A percentile compares a stretch with the other conserved stretches of the same genome.
Conservation (phyloP, 1,284 basidiomycete genomes). For the Moesziomyces antarcticus region DNA sequence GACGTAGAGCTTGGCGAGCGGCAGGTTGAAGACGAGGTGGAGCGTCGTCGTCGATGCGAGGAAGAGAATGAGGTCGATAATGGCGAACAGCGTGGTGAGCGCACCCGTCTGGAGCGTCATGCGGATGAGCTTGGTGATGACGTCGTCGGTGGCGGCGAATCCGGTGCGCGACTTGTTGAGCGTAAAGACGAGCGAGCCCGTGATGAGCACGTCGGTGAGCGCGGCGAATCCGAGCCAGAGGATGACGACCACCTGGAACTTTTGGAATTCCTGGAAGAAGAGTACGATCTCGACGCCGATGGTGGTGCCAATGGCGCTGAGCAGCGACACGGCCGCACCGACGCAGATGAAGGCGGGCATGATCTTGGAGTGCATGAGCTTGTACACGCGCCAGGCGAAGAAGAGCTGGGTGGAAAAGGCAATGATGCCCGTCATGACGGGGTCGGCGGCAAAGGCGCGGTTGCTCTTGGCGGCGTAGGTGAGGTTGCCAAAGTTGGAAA, state of each 20-base stretch:
- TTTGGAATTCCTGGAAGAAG: constrained; percentile 53
- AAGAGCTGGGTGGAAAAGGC: constrained; percentile 59
- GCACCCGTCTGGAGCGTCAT: constrained; percentile 62
- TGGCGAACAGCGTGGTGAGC: constrained; percentile 57
- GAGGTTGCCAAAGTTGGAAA: constrained; percentile 60
- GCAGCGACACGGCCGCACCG: constrained; percentile 43
- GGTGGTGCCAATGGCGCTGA: constrained; percentile 56
- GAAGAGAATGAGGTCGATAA: constrained; percentile 60
- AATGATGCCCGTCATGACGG: constrained; percentile 58
- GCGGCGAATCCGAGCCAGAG: constrained; percentile 61
- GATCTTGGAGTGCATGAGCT: constrained; percentile 54
- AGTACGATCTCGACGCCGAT: constrained; percentile 57
- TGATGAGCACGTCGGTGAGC: constrained; percentile 58
- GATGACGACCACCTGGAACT: constrained; percentile 62
- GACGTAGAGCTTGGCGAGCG: constrained; percentile 64
- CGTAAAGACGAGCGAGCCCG: constrained; percentile 53
- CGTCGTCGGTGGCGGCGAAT: constrained; percentile 63
- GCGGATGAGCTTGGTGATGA: constrained; percentile 61
- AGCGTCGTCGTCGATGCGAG: constrained; percentile 53
- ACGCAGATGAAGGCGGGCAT: constrained; percentile 47
- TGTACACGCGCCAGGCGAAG: constrained; percentile 64
- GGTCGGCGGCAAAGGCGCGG: constrained; percentile 52
- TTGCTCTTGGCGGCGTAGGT: constrained; percentile 44
- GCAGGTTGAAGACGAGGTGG: constrained; percentile 63
- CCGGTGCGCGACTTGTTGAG: constrained; percentile 61